phyloP scores from a whole-genome alignment of 352 stramenopile species.

The Globisporangium heterothallicum region DNA sequence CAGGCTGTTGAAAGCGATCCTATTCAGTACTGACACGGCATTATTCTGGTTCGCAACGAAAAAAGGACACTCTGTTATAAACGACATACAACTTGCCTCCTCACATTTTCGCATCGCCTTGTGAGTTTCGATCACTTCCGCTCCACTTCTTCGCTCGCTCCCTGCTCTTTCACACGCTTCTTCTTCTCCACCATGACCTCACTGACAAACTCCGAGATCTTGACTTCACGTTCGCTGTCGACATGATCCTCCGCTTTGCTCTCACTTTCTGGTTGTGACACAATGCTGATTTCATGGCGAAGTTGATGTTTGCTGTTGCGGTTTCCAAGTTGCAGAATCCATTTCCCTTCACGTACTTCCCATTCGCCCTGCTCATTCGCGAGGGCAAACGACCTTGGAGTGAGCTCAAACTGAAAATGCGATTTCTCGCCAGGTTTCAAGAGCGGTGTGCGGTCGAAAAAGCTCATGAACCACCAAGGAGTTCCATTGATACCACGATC shows the following conservation, averaged over 20 bases:
- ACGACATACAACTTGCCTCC: too few relatives aligned
- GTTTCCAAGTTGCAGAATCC: slow-evolving; percentile 28
- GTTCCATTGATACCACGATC: slow-evolving; percentile 19
- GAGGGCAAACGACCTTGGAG: slow-evolving; percentile 30
- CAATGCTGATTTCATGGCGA: slow-evolving; percentile 24
- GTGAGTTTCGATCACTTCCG: background rate
- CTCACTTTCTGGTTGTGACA: background rate
- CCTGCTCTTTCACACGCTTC: background rate
- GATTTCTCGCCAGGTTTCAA: slow-evolving; percentile 20
- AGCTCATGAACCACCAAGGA: slow-evolving; percentile 46
- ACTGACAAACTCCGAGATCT: background rate
- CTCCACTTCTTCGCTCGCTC: background rate
- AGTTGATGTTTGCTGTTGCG: slow-evolving; percentile 5
- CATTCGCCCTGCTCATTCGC: slow-evolving; percentile 31
- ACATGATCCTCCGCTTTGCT: background rate
- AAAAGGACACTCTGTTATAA: too few relatives aligned
- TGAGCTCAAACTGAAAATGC: slow-evolving; percentile 29
- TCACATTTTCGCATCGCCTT: background rate
- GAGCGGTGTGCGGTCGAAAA: slow-evolving; percentile 46
- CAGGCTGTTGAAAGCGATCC: too few relatives aligned
- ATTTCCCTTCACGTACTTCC: slow-evolving; percentile 30
- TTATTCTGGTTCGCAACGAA: too few relatives aligned
- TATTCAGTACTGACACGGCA: too few relatives aligned
- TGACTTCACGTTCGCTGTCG: background rate
- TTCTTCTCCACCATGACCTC: background rate